phyloP scores from a whole-genome alignment of 345 rosid genomes.

The Mangifera indica region DNA sequence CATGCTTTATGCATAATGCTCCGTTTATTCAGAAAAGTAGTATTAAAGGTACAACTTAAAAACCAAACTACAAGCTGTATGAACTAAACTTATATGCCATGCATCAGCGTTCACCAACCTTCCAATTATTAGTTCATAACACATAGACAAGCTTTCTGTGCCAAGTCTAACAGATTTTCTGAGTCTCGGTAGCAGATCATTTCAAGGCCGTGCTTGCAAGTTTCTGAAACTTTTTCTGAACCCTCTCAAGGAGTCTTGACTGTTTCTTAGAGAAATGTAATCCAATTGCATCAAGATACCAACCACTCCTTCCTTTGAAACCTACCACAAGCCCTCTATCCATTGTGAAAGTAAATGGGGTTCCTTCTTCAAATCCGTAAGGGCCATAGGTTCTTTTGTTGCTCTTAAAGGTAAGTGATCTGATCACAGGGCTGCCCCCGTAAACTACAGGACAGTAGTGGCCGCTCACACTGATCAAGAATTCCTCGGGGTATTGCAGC shows the following conservation, averaged over 20 bases:
- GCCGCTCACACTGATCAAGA: constrained; percentile 42
- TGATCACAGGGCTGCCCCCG: constrained; percentile 61
- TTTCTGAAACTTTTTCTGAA: constrained; percentile 48
- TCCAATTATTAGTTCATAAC: background rate
- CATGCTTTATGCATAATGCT: too few species aligned
- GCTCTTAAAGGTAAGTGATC: constrained; percentile 67
- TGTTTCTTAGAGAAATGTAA: constrained; percentile 48
- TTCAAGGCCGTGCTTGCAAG: constrained; percentile 21
- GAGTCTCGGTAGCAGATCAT: background rate
- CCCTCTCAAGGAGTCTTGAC: constrained; percentile 43
- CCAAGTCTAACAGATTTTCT: background rate
- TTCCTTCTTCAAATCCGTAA: constrained; percentile 67
- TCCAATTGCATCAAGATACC: constrained; percentile 74
- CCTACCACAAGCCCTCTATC: constrained; percentile 58
- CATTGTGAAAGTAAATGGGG: constrained; percentile 57
- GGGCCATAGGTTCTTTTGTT: constrained; percentile 66
- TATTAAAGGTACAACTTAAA: background rate
- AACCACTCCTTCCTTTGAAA: constrained; percentile 50
- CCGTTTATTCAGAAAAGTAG: too few species aligned
- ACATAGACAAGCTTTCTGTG: background rate
- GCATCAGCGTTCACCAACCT: too few species aligned
- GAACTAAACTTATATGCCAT: background rate
- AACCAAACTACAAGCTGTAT: background rate
- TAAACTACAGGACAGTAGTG: constrained; percentile 20
- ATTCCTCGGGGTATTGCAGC: constrained; percentile 75